Evolutionary conservation across 2,329 filamentous ascomycete genomes (phyloP), one percentile per base, ranked within the genome.

Genomic region (Hirsutella thompsonii): DNA sequence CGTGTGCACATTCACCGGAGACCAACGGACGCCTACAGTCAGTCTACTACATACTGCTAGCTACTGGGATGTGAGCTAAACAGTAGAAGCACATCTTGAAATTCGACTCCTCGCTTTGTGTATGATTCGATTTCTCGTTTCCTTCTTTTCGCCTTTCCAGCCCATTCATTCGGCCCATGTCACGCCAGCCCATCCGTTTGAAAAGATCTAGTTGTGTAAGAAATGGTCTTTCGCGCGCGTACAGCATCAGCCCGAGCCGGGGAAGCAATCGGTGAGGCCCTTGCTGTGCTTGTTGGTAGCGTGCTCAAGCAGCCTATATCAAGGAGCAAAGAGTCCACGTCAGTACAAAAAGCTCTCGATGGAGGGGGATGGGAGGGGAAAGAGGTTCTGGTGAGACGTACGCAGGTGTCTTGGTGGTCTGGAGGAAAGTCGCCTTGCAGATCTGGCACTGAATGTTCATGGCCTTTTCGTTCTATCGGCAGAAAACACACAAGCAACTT

Each of bases 351-450:
- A n/a, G n/a, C n/a, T n/a, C n/a, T n/a, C n/a, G n/a, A n/a, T n/a
- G n/a, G n/a, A n/a, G n/a, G n/a, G n/a, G n/a, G n/a, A n/a, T n/a
- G n/a, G n/a, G n/a, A n/a, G 19, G n/a, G 19, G 19, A 11, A 11
- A 9, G 10, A n/a, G 13, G 13, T 9, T n/a, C 2, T 16, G 39
- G 34, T 35, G 40, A 19, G 18, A 66, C 74, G 50, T 68, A 80
- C 76, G 81, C 78, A 53, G 80, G 80, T 46, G 72, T 76, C 56
- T 81, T 81, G 46, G 80, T 81, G 29, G 83, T 89, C 68, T 81
- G 81, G 51, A 88, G 72, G 67, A 89, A 88, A 23, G 81, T 83
- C 52, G 81, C 74, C 64, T 79, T 83, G 81, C 83, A 89, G 54
- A 78, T 69, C 50, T 74, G 66, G 72, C 83, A 89, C 62, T 85